Base-by-base conservation (phyloP, 768 basidiomycete genomes). In the Scleroderma bovista region DNA sequence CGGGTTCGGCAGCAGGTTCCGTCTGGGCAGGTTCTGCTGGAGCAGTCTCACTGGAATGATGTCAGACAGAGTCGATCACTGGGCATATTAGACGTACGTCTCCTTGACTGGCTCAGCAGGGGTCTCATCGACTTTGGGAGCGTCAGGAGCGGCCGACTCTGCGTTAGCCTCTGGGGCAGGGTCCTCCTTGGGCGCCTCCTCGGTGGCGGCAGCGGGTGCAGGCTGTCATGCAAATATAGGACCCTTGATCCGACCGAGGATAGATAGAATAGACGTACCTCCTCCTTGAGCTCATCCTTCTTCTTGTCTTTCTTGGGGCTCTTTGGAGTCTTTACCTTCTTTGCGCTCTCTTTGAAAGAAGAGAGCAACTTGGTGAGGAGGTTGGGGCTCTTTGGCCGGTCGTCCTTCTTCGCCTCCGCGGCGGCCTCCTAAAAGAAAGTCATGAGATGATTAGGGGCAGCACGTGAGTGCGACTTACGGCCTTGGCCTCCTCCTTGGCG, bases 301-400 rank as follows among this genome's bases (percentile, higher is more conserved):
- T 86, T 87, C 75, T 87, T 86, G 66, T 84, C 80, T 72, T 86
- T 86, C 77, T 86, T 88, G 32, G 84, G 81, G 68, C 81, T 85
- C 80, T 80, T 88, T 63, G 84, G 78, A 61, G 74, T 75, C 55
- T 70, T 76, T 67, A 76, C 76, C 55, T 68, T 74, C 71, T 77
- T 88, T 68, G 71, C 75, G 46, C 64, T 61, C 38, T 67, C 67
- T 74, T 88, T 89, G 78, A 92, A 84, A 37, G 86, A 79, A 24
- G 83, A 82, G 51, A 94, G 82, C 54, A 94, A 72, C 71, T 86
- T 93, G 59, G 81, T 65, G 50, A 94, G 75, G 57, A 93, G 62
- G 46, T 79, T 72, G 16, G 88, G 88, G 72, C 87, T 89, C 80
- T 84, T 88, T 60, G 88, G 86, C 58, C 78, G 77, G 34, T 88